Conservation (phyloP, 2,329 filamentous ascomycete genomes). For the Aspergillus nomiae region DNA sequence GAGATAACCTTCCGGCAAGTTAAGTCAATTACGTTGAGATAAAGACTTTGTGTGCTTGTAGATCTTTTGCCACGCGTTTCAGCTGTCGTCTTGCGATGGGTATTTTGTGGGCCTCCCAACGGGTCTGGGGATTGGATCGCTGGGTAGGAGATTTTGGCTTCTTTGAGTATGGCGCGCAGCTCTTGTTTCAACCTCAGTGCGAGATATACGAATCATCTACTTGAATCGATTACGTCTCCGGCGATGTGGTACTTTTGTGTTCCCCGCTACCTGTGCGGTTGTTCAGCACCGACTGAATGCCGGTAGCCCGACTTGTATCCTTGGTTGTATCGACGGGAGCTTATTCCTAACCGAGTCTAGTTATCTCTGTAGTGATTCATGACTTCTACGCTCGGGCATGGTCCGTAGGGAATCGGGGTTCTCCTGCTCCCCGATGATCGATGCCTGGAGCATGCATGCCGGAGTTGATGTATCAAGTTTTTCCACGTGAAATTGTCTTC, state of each 20-base stretch:
- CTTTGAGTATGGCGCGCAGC: not conserved
- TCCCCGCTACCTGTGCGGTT: not conserved
- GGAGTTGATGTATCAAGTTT: not conserved
- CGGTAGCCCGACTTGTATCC: not conserved
- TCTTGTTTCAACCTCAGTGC: not conserved
- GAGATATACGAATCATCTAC: not conserved
- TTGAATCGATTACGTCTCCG: not conserved
- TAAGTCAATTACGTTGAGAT: not conserved
- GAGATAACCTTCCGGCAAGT: not conserved
- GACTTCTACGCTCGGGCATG: not conserved
- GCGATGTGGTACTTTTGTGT: not conserved
- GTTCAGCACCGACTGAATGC: not conserved
- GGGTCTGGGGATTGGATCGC: slow-evolving; percentile 8
- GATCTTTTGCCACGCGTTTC: slow-evolving; percentile 21
- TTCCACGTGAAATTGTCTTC: not conserved
- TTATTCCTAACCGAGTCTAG: not conserved
- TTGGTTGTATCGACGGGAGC: not conserved
- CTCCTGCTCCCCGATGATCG: not conserved
- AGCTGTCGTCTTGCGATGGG: slow-evolving; percentile 17
- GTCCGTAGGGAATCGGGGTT: not conserved
- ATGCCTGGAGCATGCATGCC: not conserved
- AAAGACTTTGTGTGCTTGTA: slow-evolving; percentile 5
- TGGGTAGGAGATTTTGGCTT: slow-evolving; percentile 1
- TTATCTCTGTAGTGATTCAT: not conserved
- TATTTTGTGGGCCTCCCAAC: slow-evolving; percentile 7